Evolutionary conservation across 1,284 basidiomycete genomes (phyloP).

Genomic region (Fistulinella cinereoalba): DNA sequence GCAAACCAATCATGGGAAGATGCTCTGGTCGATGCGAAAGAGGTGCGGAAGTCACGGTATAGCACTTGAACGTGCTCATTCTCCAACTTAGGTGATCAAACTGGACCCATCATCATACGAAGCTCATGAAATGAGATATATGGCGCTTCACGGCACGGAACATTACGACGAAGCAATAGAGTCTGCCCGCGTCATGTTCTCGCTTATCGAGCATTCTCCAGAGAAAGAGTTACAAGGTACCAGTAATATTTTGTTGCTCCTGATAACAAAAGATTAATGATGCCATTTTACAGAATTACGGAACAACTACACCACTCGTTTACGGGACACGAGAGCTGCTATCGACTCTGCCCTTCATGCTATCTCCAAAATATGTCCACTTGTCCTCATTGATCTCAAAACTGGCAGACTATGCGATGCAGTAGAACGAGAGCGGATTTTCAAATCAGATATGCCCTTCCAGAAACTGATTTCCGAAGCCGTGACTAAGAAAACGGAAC

Average conservation of each 20-base stretch:
- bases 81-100: slow-evolving; percentile 4
- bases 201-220: slow-evolving; percentile 7
- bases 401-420: slow-evolving; percentile 6
- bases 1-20: slow-evolving; percentile 1
- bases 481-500: not conserved
- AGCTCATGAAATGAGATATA: slow-evolving; percentile 8
- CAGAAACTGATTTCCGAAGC: not conserved
- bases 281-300: not conserved
- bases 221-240: slow-evolving; percentile 4
- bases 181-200: not conserved
- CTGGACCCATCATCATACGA: slow-evolving; percentile 1
- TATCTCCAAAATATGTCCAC: slow-evolving; percentile 1
- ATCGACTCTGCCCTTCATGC: slow-evolving; percentile 1
- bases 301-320: not conserved
- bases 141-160: slow-evolving; percentile 1
- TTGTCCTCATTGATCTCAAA: slow-evolving; percentile 8
- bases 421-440: not conserved
- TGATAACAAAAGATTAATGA: no score
- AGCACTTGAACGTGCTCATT: not conserved
- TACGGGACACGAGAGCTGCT: not conserved
- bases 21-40: slow-evolving; percentile 5
- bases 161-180: slow-evolving; percentile 1
- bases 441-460: slow-evolving; percentile 5
- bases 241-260: no score
- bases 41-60: slow-evolving; percentile 1